phyloP scores from a whole-genome alignment of 2,329 filamentous ascomycete genomes.

The Emydomyces testavorans region DNA sequence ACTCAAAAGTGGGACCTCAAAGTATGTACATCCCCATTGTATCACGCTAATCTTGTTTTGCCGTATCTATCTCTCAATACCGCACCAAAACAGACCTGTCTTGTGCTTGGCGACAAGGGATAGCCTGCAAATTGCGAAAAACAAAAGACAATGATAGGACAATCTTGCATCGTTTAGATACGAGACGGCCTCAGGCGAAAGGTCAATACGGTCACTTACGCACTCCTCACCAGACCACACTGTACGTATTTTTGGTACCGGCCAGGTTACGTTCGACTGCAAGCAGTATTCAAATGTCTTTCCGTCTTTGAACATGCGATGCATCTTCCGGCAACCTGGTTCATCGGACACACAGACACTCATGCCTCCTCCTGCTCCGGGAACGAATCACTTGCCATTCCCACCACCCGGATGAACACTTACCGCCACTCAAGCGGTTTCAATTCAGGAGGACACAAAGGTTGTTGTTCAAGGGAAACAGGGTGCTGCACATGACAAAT shows the following conservation, averaged over 20 bases:
- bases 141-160: neutral
- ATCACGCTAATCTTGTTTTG: neutral
- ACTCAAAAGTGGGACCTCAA: constrained; percentile 1
- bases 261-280: neutral
- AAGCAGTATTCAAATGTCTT: too few relatives aligned
- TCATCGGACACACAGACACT: neutral
- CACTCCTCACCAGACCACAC: too few relatives aligned
- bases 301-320: neutral
- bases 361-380: neutral
- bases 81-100: neutral
- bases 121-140: neutral
- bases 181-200: neutral
- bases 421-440: neutral
- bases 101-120: neutral
- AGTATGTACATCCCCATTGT: too few relatives aligned
- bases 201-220: neutral
- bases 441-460: neutral
- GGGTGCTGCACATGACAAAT: neutral
- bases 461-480: neutral
- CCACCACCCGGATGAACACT: neutral
- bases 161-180: neutral
- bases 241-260: neutral
- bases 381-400: constrained; percentile 7
- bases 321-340: constrained; percentile 8
- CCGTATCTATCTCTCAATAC: neutral